Evolutionary conservation across 768 basidiomycete genomes (phyloP).

Genomic region (Cubamyces lactineus): DNA sequence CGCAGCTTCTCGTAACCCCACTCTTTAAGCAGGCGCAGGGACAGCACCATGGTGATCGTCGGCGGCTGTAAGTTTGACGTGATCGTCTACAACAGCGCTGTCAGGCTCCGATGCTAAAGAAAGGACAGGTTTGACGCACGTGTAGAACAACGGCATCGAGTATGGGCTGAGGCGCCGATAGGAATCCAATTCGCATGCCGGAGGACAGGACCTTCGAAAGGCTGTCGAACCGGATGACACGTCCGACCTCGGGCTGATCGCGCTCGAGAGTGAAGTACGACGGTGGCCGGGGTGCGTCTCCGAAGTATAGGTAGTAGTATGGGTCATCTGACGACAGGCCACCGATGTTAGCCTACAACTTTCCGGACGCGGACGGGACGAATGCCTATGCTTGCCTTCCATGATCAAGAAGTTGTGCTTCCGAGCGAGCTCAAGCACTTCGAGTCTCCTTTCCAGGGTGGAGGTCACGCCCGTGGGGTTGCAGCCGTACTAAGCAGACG

Average conservation of each 20-base stretch:
- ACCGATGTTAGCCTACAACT: too few relatives aligned
- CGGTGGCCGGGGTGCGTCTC: constrained; percentile 59
- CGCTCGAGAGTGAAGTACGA: constrained; percentile 85
- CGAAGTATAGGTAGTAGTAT: constrained; percentile 79
- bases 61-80: constrained; percentile 70
- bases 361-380: background rate
- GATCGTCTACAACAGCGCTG: constrained; percentile 51
- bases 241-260: constrained; percentile 66
- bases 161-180: constrained; percentile 71
- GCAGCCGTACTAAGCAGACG: constrained; percentile 63
- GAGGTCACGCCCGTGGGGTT: constrained; percentile 88
- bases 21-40: constrained; percentile 55
- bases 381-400: constrained; percentile 59
- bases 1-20: constrained; percentile 83
- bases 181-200: constrained; percentile 82
- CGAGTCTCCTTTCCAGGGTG: constrained; percentile 65
- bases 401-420: constrained; percentile 81
- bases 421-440: constrained; percentile 70
- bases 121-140: constrained; percentile 44
- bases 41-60: constrained; percentile 66
- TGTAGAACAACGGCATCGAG: constrained; percentile 71
- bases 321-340: constrained; percentile 69
- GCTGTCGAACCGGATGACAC: constrained; percentile 88
- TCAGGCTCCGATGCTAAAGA: background rate
- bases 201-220: constrained; percentile 82